These are phyloP conservation scores for Cladosporium sp. DNA, from an alignment of 2,329 filamentous ascomycete species.

Conservation along the genomic window DNA sequence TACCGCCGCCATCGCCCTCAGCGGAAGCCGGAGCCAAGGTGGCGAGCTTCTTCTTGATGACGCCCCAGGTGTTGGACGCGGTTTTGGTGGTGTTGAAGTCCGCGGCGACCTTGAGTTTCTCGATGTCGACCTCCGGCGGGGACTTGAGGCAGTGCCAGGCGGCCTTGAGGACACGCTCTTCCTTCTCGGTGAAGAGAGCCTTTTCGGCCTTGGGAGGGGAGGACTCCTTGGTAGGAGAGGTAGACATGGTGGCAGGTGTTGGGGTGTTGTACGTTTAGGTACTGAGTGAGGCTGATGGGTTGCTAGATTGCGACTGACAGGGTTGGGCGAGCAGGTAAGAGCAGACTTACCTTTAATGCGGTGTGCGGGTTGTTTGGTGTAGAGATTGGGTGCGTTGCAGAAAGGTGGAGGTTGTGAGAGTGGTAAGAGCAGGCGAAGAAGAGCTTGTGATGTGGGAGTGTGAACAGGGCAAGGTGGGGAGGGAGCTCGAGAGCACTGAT, in stretches of 20 bases:
- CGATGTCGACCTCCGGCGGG: conserved; percentile 37
- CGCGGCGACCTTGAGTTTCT: conserved; percentile 29
- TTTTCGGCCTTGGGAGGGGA: conserved; percentile 19
- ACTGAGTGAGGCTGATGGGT: not conserved
- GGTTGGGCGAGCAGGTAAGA: not conserved
- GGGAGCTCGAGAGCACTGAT: not conserved
- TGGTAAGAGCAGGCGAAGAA: not conserved
- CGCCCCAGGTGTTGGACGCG: conserved; percentile 37
- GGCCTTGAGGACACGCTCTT: conserved; percentile 32
- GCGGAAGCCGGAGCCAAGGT: conserved; percentile 1
- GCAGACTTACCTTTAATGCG: not conserved
- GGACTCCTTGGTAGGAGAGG: conserved; percentile 12
- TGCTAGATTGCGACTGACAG: not conserved
- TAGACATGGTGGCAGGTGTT: conserved; percentile 5
- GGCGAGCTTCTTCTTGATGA: conserved; percentile 37
- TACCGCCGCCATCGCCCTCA: conserved; percentile 19
- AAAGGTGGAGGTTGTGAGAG: not conserved
- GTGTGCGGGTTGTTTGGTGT: not conserved
- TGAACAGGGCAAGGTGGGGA: not conserved
- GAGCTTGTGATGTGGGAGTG: not conserved
- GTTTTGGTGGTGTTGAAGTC: conserved; percentile 37
- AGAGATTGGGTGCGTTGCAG: not conserved
- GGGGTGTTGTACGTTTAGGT: not conserved
- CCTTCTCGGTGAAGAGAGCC: conserved; percentile 31
- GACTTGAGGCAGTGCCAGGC: conserved; percentile 36